Percentiles rank a stretch among this genome's conserved stretches.
These are phyloP conservation scores for Magnaporthales sp. DNA, from an alignment of 2,329 filamentous ascomycete genomes.

Conservation along the genomic window DNA sequence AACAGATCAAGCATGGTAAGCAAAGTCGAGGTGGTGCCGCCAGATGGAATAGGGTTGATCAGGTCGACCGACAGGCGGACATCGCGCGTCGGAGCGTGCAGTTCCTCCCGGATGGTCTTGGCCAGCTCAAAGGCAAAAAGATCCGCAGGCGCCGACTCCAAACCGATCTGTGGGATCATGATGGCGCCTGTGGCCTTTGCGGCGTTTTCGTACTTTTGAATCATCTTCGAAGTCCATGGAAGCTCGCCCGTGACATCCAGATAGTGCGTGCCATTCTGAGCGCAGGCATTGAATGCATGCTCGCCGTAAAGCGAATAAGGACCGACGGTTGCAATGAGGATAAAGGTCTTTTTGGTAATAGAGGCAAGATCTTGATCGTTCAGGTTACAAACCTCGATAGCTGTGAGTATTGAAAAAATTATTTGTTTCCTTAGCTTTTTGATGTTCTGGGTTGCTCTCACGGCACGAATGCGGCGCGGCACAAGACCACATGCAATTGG, in stretches of 20 bases:
- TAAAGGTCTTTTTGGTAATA: conserved; percentile 46
- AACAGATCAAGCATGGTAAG: conserved; percentile 50
- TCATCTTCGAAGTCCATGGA: conserved; percentile 50
- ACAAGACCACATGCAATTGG: too few relatives aligned
- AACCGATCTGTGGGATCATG: conserved; percentile 51
- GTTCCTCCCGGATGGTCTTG: conserved; percentile 37
- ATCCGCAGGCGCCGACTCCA: conserved; percentile 56
- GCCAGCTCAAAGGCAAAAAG: conserved; percentile 46
- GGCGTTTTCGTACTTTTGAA: conserved; percentile 44
- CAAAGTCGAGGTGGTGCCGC: conserved; percentile 61
- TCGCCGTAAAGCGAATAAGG: conserved; percentile 51
- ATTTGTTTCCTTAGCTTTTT: neutral
- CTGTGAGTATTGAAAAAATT: too few relatives aligned
- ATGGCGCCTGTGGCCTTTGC: conserved; percentile 47
- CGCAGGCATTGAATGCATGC: conserved; percentile 51
- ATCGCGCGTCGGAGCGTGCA: conserved; percentile 41
- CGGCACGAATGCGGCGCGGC: too few relatives aligned
- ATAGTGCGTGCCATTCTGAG: conserved; percentile 55
- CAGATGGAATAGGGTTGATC: conserved; percentile 42
- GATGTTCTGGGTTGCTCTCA: too few relatives aligned
- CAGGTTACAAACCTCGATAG: conserved; percentile 43
- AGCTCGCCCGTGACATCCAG: conserved; percentile 55
- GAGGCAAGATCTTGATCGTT: conserved; percentile 33
- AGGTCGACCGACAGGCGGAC: conserved; percentile 41
- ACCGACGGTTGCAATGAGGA: conserved; percentile 51